phyloP scores from a whole-genome alignment of 2,329 filamentous ascomycete genomes.

The Aspergillus luchuensis region DNA sequence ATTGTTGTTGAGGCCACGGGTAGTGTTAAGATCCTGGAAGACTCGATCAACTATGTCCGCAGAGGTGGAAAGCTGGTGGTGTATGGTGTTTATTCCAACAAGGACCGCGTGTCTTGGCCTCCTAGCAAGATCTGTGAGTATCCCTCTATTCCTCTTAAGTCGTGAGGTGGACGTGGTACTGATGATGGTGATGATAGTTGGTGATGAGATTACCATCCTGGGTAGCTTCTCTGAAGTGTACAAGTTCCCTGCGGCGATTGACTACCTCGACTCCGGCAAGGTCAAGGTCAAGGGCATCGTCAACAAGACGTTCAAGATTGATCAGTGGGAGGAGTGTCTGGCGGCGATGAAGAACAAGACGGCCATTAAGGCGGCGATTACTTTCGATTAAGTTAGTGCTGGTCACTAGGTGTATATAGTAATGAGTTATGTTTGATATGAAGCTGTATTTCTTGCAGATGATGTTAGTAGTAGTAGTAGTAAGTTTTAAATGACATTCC shows the following conservation, averaged over 20 bases:
- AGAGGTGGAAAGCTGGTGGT: constrained; percentile 71
- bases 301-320: constrained; percentile 72
- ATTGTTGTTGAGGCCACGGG: constrained; percentile 73
- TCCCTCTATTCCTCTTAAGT: neutral
- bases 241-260: constrained; percentile 65
- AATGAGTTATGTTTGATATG: constrained; percentile 11
- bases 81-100: constrained; percentile 68
- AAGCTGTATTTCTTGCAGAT: neutral
- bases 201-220: constrained; percentile 70
- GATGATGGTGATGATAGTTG: constrained; percentile 31
- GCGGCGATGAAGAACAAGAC: constrained; percentile 71
- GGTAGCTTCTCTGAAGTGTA: constrained; percentile 74
- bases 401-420: neutral
- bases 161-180: constrained; percentile 8
- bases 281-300: constrained; percentile 64
- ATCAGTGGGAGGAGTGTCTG: constrained; percentile 70
- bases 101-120: constrained; percentile 66
- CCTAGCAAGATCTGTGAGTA: constrained; percentile 69
- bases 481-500: too few species aligned
- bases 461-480: too few species aligned
- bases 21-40: constrained; percentile 67
- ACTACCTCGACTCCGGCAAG: constrained; percentile 52
- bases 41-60: constrained; percentile 70
- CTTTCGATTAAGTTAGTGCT: constrained; percentile 58
- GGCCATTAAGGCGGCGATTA: constrained; percentile 73